Evolutionary conservation across 2,329 filamentous ascomycete species (phyloP).

Genomic region (Stachybotrys elegans): DNA sequence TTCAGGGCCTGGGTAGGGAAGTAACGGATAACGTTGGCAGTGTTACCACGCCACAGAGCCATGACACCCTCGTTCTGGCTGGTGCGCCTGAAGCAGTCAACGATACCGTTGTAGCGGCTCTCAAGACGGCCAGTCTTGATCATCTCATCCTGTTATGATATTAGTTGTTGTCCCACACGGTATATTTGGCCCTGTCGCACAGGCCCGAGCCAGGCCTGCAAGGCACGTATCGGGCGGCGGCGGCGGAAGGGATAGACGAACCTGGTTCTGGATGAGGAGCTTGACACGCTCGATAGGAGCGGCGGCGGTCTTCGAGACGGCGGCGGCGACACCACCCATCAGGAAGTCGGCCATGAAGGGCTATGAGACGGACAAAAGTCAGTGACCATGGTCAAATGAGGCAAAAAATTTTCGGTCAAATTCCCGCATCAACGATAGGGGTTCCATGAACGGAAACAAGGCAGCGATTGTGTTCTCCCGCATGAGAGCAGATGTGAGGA

Average conservation of each 20-base stretch:
- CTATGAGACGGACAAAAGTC: conserved; percentile 36
- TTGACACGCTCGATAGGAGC: conserved; percentile 99
- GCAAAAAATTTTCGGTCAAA: neutral
- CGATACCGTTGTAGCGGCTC: conserved; percentile 91
- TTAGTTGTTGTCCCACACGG: conserved; percentile 20
- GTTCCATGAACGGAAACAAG: too few species aligned
- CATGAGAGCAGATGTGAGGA: neutral
- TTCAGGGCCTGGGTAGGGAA: conserved; percentile 99
- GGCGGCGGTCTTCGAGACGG: conserved; percentile 99
- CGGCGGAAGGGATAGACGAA: conserved; percentile 44
- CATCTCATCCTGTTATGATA: conserved; percentile 86
- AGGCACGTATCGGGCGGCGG: neutral
- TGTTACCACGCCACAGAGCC: conserved; percentile 99
- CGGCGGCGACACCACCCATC: conserved; percentile 99
- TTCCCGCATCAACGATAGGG: neutral
- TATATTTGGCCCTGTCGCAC: neutral
- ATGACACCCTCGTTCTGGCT: conserved; percentile 86
- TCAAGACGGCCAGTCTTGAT: conserved; percentile 97
- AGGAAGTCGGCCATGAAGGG: conserved; percentile 97
- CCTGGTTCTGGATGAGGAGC: conserved; percentile 99
- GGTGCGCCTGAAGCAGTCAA: conserved; percentile 93
- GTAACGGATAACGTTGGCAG: conserved; percentile 99
- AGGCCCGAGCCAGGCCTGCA: neutral
- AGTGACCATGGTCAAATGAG: neutral
- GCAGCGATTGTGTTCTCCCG: too few species aligned